Evolutionary conservation across 2,329 filamentous ascomycete genomes (phyloP), one percentile per base, ranked within the genome.

Genomic region (Albophoma yamanashiensis): DNA sequence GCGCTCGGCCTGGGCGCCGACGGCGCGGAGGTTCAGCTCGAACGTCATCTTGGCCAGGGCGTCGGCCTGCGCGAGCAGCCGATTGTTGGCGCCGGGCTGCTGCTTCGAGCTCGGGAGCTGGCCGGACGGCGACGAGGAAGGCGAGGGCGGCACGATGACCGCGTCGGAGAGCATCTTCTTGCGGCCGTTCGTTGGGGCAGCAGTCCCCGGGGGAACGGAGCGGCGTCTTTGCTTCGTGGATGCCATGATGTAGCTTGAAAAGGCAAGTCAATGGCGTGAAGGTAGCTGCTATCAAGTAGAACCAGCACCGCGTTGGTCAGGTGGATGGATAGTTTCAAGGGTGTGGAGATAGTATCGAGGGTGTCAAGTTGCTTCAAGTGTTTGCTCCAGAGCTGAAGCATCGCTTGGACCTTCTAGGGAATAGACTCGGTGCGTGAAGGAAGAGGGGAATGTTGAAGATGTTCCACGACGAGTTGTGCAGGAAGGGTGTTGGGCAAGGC

Each of bases 31-130:
- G 60, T 68, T 70, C 58, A 75, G 69, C 63, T 75, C 73, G n/a
- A 71, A 64, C 7, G 70, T 74, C 70, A 75, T 74, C 50, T 62
- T 66, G 6, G 73, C 69, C n/a, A 75, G 66, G 39, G 70, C 68
- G 4, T 73, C 68, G 45, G 73, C 71, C 36, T 69, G 67, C 12
- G 62, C 61, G 36, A 68, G 50, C 9, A 71, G 59, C 38, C 56
- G 43, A 20, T 42, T n/a, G 50, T 22, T 9, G 50, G 31, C 31
- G 1, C 15, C 4, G 50, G 31, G 31, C 5, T 36, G 31, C 5
- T 36, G 50, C 25, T 1, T 14, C 27, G 22, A 36, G 31, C 2
- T 7, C 11, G 50, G 27, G 1, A 5, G 27, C 47, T 52, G 47
- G 11, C 17, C 47, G 27, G 47, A 34, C 5, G 45, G 47, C 25